A percentile compares a stretch with the other conserved stretches of the same genome.
Evolutionary conservation across 345 rosid genomes (phyloP).

Genomic region (Linum trigynum): DNA sequence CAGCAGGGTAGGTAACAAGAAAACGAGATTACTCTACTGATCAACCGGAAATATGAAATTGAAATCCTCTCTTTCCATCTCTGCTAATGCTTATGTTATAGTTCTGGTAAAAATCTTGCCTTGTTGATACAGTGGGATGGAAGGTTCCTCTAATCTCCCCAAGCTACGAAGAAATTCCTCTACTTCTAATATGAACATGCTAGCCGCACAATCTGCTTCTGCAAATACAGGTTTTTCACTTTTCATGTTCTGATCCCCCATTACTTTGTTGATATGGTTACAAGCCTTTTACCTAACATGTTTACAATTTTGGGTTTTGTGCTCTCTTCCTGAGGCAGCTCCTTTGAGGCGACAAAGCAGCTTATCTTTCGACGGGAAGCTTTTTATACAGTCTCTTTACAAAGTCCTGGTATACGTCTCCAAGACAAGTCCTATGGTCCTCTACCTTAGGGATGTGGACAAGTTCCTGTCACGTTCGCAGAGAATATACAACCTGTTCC

Average conservation of each 20-base stretch:
- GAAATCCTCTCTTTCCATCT: neutral
- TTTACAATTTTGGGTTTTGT: neutral
- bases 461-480: neutral
- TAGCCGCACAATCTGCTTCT: constrained; percentile 29
- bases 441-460: constrained; percentile 4
- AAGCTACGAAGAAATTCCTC: constrained; percentile 69
- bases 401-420: constrained; percentile 28
- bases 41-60: neutral
- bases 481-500: neutral
- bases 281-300: neutral
- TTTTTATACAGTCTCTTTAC: constrained; percentile 70
- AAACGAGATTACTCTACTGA: constrained; percentile 5
- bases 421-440: neutral
- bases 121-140: constrained; percentile 30
- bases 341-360: constrained; percentile 51
- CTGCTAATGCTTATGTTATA: neutral
- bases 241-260: too few relatives aligned
- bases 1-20: constrained; percentile 36
- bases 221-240: constrained; percentile 39
- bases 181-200: constrained; percentile 46
- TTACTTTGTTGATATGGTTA: neutral
- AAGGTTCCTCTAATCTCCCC: constrained; percentile 36
- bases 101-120: neutral
- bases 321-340: constrained; percentile 27
- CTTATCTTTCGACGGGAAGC: constrained; percentile 85